Base-by-base conservation (phyloP, 75 land plant genomes). In the Sequoia sempervirens region DNA sequence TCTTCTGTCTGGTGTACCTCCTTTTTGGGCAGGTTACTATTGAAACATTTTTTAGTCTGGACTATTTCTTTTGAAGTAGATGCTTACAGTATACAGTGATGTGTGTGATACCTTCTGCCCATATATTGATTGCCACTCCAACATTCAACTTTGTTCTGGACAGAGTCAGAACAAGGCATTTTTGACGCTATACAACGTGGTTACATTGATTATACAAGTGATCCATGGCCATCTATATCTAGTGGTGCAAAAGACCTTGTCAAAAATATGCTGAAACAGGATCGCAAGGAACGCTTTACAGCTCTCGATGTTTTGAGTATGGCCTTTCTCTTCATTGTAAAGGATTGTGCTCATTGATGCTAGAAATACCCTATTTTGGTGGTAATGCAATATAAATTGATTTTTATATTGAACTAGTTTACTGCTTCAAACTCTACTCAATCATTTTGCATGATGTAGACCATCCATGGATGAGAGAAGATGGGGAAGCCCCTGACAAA, bases 401-500 rank as follows among this genome's bases (percentile, higher is more conserved):
- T 75, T 40, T 20, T 30, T 9, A 45, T 2, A 66, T 9, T 34
- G 37, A 30, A 54, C 14, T 36, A 37, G 30, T 5, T 66, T 69
- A 52, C 30, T 80, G 30, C 12, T 80, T 46, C 43, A 80, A 79
- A 43, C 32, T 43, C 12, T 74, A 78, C 45, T 40, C 30, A 80
- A 7, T 32, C 28, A 13, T 50, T 45, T 50, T 80, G 15, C 61
- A 0, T 32, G 34, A 74, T 80, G 85, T 88, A 96, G 96, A 85
- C 85, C 99, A 97, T 90, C 93, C 98, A 56, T 97, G 99, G 99
- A 85, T 95, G 82, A 91, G 87, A 69, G 96, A 88, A 83, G 99
- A 93, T 84, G 99, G 99, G 4, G 95, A 88, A 72, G 99, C 99
- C 32, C 82, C 99, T 56, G 98, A 97, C 86, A 91, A 94, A 85